These are phyloP conservation scores for Arctium minus DNA, from an alignment of 129 eudicot species.

Conservation along the genomic window DNA sequence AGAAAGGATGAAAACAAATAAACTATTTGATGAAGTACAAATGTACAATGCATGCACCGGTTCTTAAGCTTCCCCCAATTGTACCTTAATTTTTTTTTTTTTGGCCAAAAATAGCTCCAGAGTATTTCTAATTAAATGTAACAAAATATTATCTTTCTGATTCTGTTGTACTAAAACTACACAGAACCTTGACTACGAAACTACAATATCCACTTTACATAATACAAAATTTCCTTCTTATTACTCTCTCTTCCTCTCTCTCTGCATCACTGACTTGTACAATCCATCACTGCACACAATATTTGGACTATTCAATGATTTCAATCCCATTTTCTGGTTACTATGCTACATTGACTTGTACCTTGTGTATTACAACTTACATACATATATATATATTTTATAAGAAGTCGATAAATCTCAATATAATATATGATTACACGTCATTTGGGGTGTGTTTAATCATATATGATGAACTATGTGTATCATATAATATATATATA, in stretches of 20 bases:
- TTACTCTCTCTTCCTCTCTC: neutral
- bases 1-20: neutral
- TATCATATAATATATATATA: too few relatives aligned
- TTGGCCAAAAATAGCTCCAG: neutral
- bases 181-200: slow-evolving; percentile 9
- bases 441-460: too few relatives aligned
- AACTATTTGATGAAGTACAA: slow-evolving; percentile 16
- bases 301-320: neutral
- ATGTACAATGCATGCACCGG: slow-evolving; percentile 8
- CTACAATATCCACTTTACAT: neutral
- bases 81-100: neutral
- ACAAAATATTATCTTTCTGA: slow-evolving; percentile 10
- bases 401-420: too few relatives aligned
- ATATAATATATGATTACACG: too few relatives aligned
- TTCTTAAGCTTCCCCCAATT: slow-evolving; percentile 9
- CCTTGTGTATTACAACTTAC: neutral
- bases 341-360: neutral
- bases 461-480: too few relatives aligned
- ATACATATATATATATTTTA: too few relatives aligned
- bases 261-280: slow-evolving; percentile 16
- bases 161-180: slow-evolving; percentile 4
- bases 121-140: neutral
- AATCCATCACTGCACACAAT: neutral
- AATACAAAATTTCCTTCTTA: neutral
- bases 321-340: neutral